Conservation (phyloP, 306 rosid genomes). For the Rosa lucieae region DNA sequence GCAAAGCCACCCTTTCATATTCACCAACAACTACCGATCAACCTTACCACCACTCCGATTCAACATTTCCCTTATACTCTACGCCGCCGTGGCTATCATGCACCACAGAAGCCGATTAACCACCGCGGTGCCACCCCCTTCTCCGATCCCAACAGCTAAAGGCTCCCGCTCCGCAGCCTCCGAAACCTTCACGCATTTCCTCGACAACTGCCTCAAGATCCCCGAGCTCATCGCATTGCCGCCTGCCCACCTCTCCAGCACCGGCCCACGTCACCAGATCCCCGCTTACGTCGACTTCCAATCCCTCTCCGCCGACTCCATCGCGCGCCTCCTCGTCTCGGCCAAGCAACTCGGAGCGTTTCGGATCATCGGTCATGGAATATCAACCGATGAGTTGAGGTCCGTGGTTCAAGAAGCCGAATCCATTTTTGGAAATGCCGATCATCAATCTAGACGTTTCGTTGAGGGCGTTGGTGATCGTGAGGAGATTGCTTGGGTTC, state of each 20-base stretch:
- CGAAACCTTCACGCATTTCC: constrained; percentile 49
- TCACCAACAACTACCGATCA: neutral
- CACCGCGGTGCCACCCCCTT: constrained; percentile 51
- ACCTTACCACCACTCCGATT: constrained; percentile 6
- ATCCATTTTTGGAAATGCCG: constrained; percentile 23
- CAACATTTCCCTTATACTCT: neutral
- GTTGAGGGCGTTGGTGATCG: constrained; percentile 22
- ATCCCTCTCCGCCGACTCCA: constrained; percentile 21
- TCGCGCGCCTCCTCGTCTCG: constrained; percentile 36
- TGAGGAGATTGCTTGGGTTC: constrained; percentile 48
- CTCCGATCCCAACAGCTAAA: constrained; percentile 72
- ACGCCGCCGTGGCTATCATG: constrained; percentile 32
- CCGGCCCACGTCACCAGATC: neutral
- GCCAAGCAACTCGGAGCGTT: constrained; percentile 56
- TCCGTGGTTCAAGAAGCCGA: constrained; percentile 42
- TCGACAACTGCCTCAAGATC: constrained; percentile 42
- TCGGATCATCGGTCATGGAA: constrained; percentile 57
- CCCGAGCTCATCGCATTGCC: constrained; percentile 57
- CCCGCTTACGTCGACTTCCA: constrained; percentile 48
- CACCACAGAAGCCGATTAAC: constrained; percentile 27
- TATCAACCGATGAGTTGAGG: constrained; percentile 44
- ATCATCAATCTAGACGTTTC: neutral
- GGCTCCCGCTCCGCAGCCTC: constrained; percentile 73
- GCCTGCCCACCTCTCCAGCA: constrained; percentile 6
- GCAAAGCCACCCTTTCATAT: neutral